These are phyloP conservation scores for Closterium sp. DNA, from an alignment of 139 green algal genomes.

Conservation along the genomic window DNA sequence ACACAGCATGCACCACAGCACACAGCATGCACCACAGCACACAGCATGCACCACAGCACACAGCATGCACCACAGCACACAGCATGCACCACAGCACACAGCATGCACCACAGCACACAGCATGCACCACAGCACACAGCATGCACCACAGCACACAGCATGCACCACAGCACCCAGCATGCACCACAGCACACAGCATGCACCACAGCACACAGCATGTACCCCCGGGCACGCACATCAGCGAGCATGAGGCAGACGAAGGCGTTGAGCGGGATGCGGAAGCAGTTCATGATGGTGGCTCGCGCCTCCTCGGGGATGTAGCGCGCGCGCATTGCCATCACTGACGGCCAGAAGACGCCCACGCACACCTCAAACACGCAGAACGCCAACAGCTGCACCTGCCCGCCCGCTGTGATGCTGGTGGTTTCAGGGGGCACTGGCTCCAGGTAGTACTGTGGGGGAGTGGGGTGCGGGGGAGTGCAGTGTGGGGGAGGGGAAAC, in stretches of 20 bases:
- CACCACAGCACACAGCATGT: constrained; percentile 90
- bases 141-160: too few species aligned
- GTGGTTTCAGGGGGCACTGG: background rate
- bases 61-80: too few species aligned
- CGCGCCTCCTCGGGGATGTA: constrained; percentile 93
- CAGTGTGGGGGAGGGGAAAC: constrained; percentile 86
- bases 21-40: too few species aligned
- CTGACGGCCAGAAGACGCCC: constrained; percentile 94
- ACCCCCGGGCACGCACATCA: constrained; percentile 89
- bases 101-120: too few species aligned
- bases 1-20: too few species aligned
- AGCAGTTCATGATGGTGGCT: constrained; percentile 97
- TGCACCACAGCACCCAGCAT: too few species aligned
- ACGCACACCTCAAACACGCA: constrained; percentile 85
- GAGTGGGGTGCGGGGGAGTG: constrained; percentile 71
- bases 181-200: constrained; percentile 8
- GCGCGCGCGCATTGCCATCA: constrained; percentile 81
- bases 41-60: too few species aligned
- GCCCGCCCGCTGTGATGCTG: constrained; percentile 18
- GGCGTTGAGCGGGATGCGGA: constrained; percentile 96
- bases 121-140: too few species aligned
- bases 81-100: too few species aligned
- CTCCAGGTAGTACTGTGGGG: constrained; percentile 62
- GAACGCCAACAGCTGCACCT: constrained; percentile 84
- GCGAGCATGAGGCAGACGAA: constrained; percentile 95